These are phyloP conservation scores for Annulohypoxylon bovei DNA, from an alignment of 495 filamentous ascomycete species.

Conservation along the genomic window DNA sequence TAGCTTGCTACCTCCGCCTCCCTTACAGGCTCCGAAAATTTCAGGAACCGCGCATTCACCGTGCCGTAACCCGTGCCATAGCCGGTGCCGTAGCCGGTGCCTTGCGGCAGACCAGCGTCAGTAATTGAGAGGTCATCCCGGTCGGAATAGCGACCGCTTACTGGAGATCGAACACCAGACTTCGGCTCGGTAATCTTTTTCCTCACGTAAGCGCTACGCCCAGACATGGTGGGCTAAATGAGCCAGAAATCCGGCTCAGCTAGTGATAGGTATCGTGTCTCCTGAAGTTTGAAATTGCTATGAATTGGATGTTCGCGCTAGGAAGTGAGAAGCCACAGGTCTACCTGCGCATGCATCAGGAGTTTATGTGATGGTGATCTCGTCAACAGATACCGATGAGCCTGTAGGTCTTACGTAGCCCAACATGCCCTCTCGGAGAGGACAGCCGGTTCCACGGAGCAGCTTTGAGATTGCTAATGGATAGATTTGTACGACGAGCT, in stretches of 20 bases:
- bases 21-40: conserved; percentile 51
- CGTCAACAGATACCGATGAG: neutral
- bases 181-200: conserved; percentile 63
- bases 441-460: conserved; percentile 5
- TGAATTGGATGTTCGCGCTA: neutral
- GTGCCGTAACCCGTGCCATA: conserved; percentile 53
- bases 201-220: conserved; percentile 63
- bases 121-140: conserved; percentile 51
- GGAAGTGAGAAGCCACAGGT: neutral
- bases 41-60: conserved; percentile 54
- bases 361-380: neutral
- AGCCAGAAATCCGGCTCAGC: neutral
- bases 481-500: neutral
- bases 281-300: neutral
- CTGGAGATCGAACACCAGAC: conserved; percentile 43
- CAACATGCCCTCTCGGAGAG: neutral
- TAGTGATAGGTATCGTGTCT: neutral
- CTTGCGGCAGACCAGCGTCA: conserved; percentile 49
- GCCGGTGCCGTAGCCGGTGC: conserved; percentile 54
- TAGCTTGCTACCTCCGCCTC: conserved; percentile 46
- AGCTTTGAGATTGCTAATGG: neutral
- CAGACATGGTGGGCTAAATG: conserved; percentile 56
- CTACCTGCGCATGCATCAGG: neutral
- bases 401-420: neutral
- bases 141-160: conserved; percentile 44